phyloP scores from a whole-genome alignment of 306 rosid species.

The Datisca glomerata region DNA sequence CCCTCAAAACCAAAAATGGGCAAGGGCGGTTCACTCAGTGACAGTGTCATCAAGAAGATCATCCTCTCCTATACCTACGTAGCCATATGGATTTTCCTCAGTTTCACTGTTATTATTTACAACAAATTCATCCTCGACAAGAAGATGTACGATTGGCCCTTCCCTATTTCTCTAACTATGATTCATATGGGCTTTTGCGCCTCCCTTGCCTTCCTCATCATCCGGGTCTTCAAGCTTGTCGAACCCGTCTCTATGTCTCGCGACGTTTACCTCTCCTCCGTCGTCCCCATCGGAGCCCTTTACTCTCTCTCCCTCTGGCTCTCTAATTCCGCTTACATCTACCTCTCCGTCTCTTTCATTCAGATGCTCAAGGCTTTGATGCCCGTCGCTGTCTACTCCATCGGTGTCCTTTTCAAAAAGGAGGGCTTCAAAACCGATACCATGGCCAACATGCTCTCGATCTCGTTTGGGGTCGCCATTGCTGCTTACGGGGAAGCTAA shows the following conservation, averaged over 20 bases:
- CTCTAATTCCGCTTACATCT: slow-evolving; percentile 67
- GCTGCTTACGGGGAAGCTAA: slow-evolving; percentile 71
- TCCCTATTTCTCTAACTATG: slow-evolving; percentile 62
- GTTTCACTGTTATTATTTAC: slow-evolving; percentile 61
- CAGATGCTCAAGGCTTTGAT: slow-evolving; percentile 72
- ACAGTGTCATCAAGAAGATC: slow-evolving; percentile 49
- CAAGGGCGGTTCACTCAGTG: slow-evolving; percentile 56
- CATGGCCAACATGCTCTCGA: slow-evolving; percentile 55
- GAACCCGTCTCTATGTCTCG: slow-evolving; percentile 52
- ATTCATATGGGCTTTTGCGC: slow-evolving; percentile 69
- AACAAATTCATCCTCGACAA: slow-evolving; percentile 72
- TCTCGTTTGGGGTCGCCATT: slow-evolving; percentile 56
- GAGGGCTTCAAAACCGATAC: slow-evolving; percentile 37
- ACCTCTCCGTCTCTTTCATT: slow-evolving; percentile 51
- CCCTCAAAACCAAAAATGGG: slow-evolving; percentile 25
- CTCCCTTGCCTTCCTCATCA: slow-evolving; percentile 34
- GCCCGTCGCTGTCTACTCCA: slow-evolving; percentile 73
- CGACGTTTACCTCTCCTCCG: slow-evolving; percentile 42
- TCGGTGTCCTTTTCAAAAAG: slow-evolving; percentile 34
- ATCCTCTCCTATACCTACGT: slow-evolving; percentile 52
- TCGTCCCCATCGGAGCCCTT: slow-evolving; percentile 39
- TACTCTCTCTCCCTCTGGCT: slow-evolving; percentile 68
- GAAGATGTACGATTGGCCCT: slow-evolving; percentile 66
- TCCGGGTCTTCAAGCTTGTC: slow-evolving; percentile 39
- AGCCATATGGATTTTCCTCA: slow-evolving; percentile 56